These are phyloP conservation scores for Rhinocladiella mackenziei DNA, from an alignment of 2,329 filamentous ascomycete species.

Conservation along the genomic window DNA sequence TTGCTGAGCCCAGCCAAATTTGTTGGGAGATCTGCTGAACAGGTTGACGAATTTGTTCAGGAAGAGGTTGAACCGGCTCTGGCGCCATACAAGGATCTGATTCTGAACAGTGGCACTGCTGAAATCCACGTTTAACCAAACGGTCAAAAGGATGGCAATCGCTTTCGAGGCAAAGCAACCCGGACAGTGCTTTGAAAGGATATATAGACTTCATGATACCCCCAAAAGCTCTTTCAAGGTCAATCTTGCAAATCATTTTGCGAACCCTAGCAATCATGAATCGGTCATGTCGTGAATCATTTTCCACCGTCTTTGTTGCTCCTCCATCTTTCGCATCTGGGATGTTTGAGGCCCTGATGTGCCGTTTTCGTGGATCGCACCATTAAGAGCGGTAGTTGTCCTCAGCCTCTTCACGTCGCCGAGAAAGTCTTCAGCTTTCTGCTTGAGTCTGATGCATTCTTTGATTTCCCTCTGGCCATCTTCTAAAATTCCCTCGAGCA, in stretches of 20 bases:
- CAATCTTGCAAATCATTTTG: not conserved
- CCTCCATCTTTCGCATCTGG: slow-evolving; percentile 32
- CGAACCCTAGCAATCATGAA: slow-evolving; percentile 4
- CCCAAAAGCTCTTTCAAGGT: not conserved
- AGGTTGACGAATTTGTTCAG: slow-evolving; percentile 51
- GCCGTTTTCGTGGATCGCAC: slow-evolving; percentile 1
- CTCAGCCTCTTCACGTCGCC: slow-evolving; percentile 30
- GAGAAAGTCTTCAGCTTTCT: slow-evolving; percentile 54
- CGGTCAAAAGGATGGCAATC: not conserved
- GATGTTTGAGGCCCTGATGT: not conserved
- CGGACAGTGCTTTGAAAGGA: not conserved
- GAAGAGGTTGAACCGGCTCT: slow-evolving; percentile 49
- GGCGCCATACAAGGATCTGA: slow-evolving; percentile 43
- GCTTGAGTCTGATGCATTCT: slow-evolving; percentile 69
- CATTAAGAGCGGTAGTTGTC: slow-evolving; percentile 14
- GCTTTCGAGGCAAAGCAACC: not conserved
- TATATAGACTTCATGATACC: not conserved
- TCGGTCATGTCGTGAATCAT: slow-evolving; percentile 36
- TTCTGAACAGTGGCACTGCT: slow-evolving; percentile 38
- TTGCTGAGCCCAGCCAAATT: slow-evolving; percentile 63
- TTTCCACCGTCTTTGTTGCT: slow-evolving; percentile 39
- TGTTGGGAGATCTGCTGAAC: slow-evolving; percentile 53
- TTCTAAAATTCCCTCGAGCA: slow-evolving; percentile 83
- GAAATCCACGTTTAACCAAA: slow-evolving; percentile 39
- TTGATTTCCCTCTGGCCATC: slow-evolving; percentile 70